Conservation (phyloP, 1,139 yeast species). For the Blastobotrys arbuscula region DNA sequence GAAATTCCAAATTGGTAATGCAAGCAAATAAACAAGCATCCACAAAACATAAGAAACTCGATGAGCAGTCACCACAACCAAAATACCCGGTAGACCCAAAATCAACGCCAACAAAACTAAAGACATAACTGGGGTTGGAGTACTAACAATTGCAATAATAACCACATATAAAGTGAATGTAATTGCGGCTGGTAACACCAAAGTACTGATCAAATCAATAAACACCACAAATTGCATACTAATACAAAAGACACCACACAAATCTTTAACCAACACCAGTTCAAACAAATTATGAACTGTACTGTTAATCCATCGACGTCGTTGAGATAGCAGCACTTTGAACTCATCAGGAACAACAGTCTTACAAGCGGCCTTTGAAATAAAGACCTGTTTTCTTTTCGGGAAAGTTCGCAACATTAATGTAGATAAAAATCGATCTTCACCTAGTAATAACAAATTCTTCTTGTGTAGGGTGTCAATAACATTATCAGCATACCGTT, state of each 20-base stretch:
- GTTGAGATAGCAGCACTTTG: conserved; percentile 32
- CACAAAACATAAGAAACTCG: conserved; percentile 70
- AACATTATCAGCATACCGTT: conserved; percentile 31
- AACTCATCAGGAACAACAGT: conserved; percentile 33
- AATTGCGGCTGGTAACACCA: conserved; percentile 84
- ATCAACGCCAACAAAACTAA: conserved; percentile 68
- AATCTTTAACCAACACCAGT: conserved; percentile 30
- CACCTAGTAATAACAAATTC: conserved; percentile 34
- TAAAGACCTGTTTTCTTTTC: conserved; percentile 31
- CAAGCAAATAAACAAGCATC: conserved; percentile 73
- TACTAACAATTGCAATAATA: conserved; percentile 60
- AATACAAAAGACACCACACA: conserved; percentile 36
- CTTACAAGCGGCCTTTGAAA: conserved; percentile 33
- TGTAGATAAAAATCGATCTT: conserved; percentile 35
- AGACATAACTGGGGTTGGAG: conserved; percentile 74
- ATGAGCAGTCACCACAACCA: conserved; percentile 85
- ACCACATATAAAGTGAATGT: conserved; percentile 75
- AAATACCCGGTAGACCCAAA: conserved; percentile 82
- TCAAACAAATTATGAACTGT: conserved; percentile 36
- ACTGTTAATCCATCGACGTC: conserved; percentile 38
- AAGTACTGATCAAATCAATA: conserved; percentile 35
- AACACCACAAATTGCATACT: conserved; percentile 36
- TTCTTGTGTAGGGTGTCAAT: conserved; percentile 34
- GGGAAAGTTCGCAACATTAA: conserved; percentile 35
- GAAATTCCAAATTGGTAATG: conserved; percentile 94